Evolutionary conservation across 2,329 filamentous ascomycete species (phyloP), one percentile per base, ranked within the genome.

Genomic region (Colletotrichum acutatum): DNA sequence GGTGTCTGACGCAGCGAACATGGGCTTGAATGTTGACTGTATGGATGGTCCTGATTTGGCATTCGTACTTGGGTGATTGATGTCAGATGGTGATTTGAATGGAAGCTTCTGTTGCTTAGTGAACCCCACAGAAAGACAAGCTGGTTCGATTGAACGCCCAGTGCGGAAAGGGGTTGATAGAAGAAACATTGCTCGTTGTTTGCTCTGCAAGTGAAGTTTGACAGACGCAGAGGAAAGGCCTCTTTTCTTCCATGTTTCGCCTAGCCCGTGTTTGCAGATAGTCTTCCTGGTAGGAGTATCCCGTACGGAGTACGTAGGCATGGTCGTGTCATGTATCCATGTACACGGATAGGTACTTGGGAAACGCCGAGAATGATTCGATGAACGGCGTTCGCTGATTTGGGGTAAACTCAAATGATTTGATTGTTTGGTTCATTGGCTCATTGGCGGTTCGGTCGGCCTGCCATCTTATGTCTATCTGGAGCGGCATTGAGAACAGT

Each of bases 1-100:
- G 59, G 7, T 67, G 59, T 60, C 22, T 56, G 59, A 69, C 65
- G 34, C 46, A 61, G 49, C 63, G 63, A 28, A 57, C 49, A 71
- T 62, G 34, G 37, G 28, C 12, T 34, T 30, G 7, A 22, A 14
- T 14, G 9, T 62, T 28, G 19, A 49, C 19, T 14, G 42, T 12
- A 19, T 62, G 16, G 26, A 19, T 62, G 16, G 26, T 32, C 26
- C 26, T 32, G 46, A 37, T 64, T 30, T 30, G 59, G 37, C 28
- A 53, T 34, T 64, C 28, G 42, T 19, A 49, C 42, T 49, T 54
- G 14, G 46, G 28, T 30, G 19, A 34, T 34, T 34, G 57, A 28
- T 52, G 32, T 34, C 32, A 34, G 46, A 42, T 28, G 26, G 37
- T 11, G 24, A 14, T n/a, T 19, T 49, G 16, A 7, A 49, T n/a